Evolutionary conservation across 1,284 basidiomycete genomes (phyloP).

Genomic region (Ustilago cynodontis): DNA sequence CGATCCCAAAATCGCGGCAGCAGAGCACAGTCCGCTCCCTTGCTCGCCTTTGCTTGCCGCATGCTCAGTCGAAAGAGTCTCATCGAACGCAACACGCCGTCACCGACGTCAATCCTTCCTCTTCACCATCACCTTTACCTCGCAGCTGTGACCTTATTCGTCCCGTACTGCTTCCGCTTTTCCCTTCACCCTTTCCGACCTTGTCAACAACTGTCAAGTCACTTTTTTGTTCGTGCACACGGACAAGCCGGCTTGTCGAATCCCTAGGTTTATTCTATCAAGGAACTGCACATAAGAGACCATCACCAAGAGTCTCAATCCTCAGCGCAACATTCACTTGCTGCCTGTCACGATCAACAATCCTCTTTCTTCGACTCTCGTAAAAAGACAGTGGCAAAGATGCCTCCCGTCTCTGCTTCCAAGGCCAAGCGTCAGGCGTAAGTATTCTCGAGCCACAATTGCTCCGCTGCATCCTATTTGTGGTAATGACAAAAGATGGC

Average conservation of each 20-base stretch:
- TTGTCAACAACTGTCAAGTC: constrained; percentile 5
- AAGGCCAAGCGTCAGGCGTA: constrained; percentile 70
- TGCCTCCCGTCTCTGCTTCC: constrained; percentile 68
- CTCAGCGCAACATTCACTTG: constrained; percentile 24
- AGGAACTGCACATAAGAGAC: constrained; percentile 1
- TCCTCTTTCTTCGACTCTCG: constrained; percentile 1
- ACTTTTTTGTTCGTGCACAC: constrained; percentile 4
- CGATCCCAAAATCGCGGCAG: neutral
- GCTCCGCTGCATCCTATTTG: neutral
- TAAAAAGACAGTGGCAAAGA: constrained; percentile 23
- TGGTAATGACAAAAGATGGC: neutral
- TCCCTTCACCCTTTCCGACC: constrained; percentile 13
- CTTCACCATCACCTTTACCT: constrained; percentile 23
- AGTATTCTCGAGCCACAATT: constrained; percentile 25
- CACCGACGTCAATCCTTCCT: neutral
- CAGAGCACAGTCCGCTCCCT: neutral
- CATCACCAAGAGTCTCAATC: constrained; percentile 1
- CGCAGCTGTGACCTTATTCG: constrained; percentile 33
- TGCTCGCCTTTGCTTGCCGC: neutral
- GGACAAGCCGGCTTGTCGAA: constrained; percentile 47
- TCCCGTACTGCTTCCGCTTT: constrained; percentile 20
- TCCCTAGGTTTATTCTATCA: constrained; percentile 15
- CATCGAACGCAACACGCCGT: constrained; percentile 11
- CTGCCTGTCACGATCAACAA: constrained; percentile 7
- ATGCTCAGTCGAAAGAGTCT: neutral